Evolutionary conservation across 495 filamentous ascomycete species (phyloP), one percentile per base, ranked within the genome.

Genomic region (Penicillium salamii): DNA sequence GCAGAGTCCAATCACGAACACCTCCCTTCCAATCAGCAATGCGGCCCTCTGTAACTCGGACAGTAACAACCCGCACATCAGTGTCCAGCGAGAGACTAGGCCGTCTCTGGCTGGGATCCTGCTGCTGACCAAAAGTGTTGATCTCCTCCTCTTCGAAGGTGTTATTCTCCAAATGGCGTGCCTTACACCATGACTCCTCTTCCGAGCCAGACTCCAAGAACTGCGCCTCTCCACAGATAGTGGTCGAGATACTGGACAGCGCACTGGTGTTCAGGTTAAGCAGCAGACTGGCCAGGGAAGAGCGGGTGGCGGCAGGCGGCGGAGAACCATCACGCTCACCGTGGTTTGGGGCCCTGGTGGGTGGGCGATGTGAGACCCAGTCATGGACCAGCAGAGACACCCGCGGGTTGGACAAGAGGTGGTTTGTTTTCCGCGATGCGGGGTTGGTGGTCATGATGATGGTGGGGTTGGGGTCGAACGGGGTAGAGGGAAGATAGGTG

Each of bases 371-470:
- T 2, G 90, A 95, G 13, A 97, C 90, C 93, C 92, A 98, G 69
- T 98, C 93, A 71, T 98, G 93, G 11, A 97, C 93, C 20, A 97
- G 83, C n/a, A 98, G 72, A 2, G 88, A 91, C 44, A 98, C 91
- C 55, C 86, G 88, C 1, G 92, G 93, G 66, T 98, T 98, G 28
- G 79, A 76, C 51, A 87, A 72, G 3, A 98, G 80, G 62, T 96
- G 95, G 65, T 82, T 80, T 46, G 87, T 95, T 71, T 97, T 97
- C 55, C 88, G 89, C 42, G 89, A 91, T 33, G 86, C 79, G 4
- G 89, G 84, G 65, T 95, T 91, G 49, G 89, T 91, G 38, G 91
- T 96, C 90, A 96, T 95, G 68, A 96, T 85, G 55, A 96, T 91
- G 46, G 83, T 83, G 17, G 88, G 90, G 45, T 78, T 72, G 26